Evolutionary conservation across 73 alveolate genomes (phyloP).

Genomic region (Breviolum minutum): DNA sequence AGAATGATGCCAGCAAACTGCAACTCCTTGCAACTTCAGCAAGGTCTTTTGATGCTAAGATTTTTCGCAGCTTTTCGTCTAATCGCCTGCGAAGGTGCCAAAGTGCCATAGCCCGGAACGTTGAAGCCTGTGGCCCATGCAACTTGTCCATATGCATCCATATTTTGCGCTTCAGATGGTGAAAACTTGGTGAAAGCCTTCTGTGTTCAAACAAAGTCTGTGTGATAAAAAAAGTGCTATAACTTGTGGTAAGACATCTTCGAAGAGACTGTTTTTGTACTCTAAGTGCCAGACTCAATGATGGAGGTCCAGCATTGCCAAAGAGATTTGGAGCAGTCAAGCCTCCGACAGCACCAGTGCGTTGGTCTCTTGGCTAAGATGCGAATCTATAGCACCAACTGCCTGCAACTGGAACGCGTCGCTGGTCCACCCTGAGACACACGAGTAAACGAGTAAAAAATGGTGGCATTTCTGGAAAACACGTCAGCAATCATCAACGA

Average conservation of each 20-base stretch:
- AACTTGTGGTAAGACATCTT: not conserved
- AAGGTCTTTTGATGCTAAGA: too few species aligned
- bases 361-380: not conserved
- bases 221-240: too few species aligned
- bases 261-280: not conserved
- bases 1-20: too few species aligned
- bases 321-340: conserved; percentile 73
- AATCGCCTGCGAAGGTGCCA: conserved; percentile 61
- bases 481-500: not conserved
- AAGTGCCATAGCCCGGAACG: conserved; percentile 64
- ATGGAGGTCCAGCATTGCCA: conserved; percentile 43
- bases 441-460: too few species aligned
- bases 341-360: not conserved
- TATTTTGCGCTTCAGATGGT: not conserved
- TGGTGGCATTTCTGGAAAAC: too few species aligned
- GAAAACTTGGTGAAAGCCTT: not conserved
- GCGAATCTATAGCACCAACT: not conserved
- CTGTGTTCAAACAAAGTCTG: not conserved
- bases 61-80: too few species aligned
- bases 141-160: not conserved
- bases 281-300: conserved; percentile 6
- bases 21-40: too few species aligned
- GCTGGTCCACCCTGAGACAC: conserved; percentile 2
- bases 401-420: conserved; percentile 29
- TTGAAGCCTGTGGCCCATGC: conserved; percentile 48